phyloP scores from a whole-genome alignment of 2,329 filamentous ascomycete genomes.

The Pestalotiopsis sp. region DNA sequence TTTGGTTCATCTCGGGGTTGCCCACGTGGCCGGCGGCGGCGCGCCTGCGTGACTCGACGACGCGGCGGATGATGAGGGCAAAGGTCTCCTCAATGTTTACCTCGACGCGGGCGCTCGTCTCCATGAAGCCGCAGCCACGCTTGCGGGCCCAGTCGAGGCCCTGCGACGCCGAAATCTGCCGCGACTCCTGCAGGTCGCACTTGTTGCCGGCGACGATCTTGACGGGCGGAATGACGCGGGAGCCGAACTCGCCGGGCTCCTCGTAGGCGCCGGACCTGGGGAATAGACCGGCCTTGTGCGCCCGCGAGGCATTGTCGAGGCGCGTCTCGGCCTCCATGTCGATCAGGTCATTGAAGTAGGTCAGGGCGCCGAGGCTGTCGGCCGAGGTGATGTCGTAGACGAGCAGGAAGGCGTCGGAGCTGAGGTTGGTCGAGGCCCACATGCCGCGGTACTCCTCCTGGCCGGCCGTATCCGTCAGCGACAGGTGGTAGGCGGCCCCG shows the following conservation, averaged over 20 bases:
- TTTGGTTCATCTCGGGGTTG: slow-evolving; percentile 46
- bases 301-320: slow-evolving; percentile 62
- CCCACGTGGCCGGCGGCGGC: slow-evolving; percentile 51
- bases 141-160: slow-evolving; percentile 78
- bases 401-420: slow-evolving; percentile 80
- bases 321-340: slow-evolving; percentile 78
- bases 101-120: slow-evolving; percentile 81
- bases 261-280: slow-evolving; percentile 27
- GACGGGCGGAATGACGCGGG: slow-evolving; percentile 67
- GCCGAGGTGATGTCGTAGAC: slow-evolving; percentile 84
- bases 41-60: slow-evolving; percentile 58
- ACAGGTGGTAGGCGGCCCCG: slow-evolving; percentile 78
- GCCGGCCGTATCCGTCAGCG: slow-evolving; percentile 82
- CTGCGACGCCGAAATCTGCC: slow-evolving; percentile 69
- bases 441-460: slow-evolving; percentile 89
- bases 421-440: slow-evolving; percentile 79
- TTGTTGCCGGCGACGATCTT: slow-evolving; percentile 89
- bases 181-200: slow-evolving; percentile 74
- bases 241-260: slow-evolving; percentile 33
- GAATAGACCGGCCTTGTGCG: slow-evolving; percentile 44
- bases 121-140: slow-evolving; percentile 82
- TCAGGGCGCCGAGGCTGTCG: slow-evolving; percentile 69
- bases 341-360: slow-evolving; percentile 82
- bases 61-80: slow-evolving; percentile 66
- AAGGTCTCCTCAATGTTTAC: slow-evolving; percentile 92